phyloP scores from a whole-genome alignment of 2,329 filamentous ascomycete genomes.

The Monosporascus sp. region DNA sequence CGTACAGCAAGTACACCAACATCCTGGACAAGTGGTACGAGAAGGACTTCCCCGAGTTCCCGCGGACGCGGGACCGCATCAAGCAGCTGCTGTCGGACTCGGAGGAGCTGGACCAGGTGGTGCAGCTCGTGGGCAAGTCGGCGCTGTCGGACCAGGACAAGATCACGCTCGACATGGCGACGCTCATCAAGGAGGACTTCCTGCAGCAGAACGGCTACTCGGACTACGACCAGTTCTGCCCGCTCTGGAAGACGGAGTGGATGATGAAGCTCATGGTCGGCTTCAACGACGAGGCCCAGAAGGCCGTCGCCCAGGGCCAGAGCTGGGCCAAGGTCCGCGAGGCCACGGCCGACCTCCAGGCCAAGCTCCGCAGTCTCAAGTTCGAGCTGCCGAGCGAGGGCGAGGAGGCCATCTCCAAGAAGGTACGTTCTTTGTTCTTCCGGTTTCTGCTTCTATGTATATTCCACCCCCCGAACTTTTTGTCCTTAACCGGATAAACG shows the following conservation, averaged over 20 bases:
- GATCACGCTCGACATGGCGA: constrained; percentile 91
- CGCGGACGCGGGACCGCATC: constrained; percentile 85
- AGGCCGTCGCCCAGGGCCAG: constrained; percentile 86
- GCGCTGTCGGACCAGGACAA: constrained; percentile 95
- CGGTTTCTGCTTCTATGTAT: background rate
- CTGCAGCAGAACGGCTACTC: constrained; percentile 98
- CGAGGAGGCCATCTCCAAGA: constrained; percentile 75
- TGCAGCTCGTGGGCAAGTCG: constrained; percentile 96
- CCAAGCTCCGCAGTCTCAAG: constrained; percentile 84
- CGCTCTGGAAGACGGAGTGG: constrained; percentile 99
- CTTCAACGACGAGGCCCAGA: constrained; percentile 96
- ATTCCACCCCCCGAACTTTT: background rate
- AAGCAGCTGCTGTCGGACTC: constrained; percentile 91
- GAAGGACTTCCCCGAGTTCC: constrained; percentile 91
- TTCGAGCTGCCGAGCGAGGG: constrained; percentile 90
- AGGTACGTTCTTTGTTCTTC: constrained; percentile 50
- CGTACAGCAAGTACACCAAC: constrained; percentile 94
- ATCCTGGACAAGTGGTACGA: constrained; percentile 91
- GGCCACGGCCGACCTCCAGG: constrained; percentile 81
- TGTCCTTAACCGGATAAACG: background rate
- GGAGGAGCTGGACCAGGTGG: constrained; percentile 96
- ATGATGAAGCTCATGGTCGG: constrained; percentile 99
- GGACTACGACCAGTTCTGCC: constrained; percentile 98
- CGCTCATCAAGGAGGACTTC: constrained; percentile 95
- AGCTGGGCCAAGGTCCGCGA: constrained; percentile 92